Evolutionary conservation across 1,139 yeast genomes (phyloP), one percentile per base, ranked within the genome.

Genomic region (Candida labiduridarum): DNA sequence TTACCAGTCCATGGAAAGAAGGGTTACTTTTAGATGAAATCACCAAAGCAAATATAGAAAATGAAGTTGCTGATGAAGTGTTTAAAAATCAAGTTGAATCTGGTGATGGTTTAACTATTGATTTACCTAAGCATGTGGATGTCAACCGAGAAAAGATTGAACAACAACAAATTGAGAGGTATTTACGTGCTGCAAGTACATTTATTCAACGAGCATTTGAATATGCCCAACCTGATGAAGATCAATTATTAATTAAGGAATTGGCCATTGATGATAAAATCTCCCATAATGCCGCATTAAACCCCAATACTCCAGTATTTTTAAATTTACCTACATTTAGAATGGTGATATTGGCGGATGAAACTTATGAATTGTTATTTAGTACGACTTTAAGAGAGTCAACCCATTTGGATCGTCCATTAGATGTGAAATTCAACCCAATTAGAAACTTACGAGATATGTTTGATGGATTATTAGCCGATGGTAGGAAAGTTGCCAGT

Each of bases 291-390:
- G 89, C 84, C 1, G 96, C 96, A 0, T 71, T 90, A 43, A 88
- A 91, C 63, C 96, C 97, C 1, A 78, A 80, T 39, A 79, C 85
- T 11, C 96, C 96, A 0, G 84, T 87, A 16, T 83, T 74, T 50
- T 79, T 94, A 51, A 89, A 89, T 49, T 72, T 92, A 29, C 92
- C 98, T 0, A 91, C 97, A 0, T 94, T 94, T 71, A 77, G 99
- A 57, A 94, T 94, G 99, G 96, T 94, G 16, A 74, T 94, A 3
- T 75, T 94, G 14, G 97, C 98, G 0, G 97, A 92, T 65, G 98
- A 91, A 62, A 89, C 97, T 0, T 86, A 91, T 58, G 98, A 94
- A 64, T 72, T 87, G 40, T 82, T 92, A 56, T 94, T 94, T 67
- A 78, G 89, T 35, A 72, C 76, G 27, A 87, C 92, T 1, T 75